phyloP scores from a whole-genome alignment of 768 basidiomycete species.

The Leucosporidium yakuticum region DNA sequence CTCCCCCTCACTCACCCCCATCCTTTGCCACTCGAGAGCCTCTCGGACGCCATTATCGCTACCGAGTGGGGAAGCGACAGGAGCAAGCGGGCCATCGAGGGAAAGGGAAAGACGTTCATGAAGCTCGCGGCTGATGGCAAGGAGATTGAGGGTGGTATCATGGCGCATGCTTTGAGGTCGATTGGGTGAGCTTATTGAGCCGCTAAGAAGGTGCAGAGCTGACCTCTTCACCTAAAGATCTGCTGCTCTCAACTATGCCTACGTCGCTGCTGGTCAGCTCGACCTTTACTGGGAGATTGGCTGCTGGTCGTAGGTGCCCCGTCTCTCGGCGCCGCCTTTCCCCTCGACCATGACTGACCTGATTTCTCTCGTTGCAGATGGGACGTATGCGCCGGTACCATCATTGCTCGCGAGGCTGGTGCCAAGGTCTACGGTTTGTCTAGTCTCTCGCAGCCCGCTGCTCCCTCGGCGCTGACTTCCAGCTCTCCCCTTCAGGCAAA shows the following conservation, averaged over 20 bases:
- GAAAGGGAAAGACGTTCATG: conserved; percentile 54
- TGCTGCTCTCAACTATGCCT: conserved; percentile 70
- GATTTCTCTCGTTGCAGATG: conserved; percentile 14
- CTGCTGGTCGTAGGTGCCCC: conserved; percentile 52
- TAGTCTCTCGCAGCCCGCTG: neutral
- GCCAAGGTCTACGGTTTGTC: conserved; percentile 54
- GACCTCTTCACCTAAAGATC: conserved; percentile 12
- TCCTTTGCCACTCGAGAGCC: conserved; percentile 57
- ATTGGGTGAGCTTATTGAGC: conserved; percentile 55
- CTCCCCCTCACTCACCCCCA: conserved; percentile 57
- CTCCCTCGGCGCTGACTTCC: neutral
- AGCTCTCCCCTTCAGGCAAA: neutral
- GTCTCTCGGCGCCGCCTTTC: neutral
- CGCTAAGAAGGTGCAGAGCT: neutral
- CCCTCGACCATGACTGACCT: neutral
- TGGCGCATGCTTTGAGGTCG: conserved; percentile 77
- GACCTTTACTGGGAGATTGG: conserved; percentile 65
- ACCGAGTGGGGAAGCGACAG: conserved; percentile 68
- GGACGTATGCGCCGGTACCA: conserved; percentile 63
- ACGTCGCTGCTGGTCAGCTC: conserved; percentile 71
- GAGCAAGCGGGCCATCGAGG: conserved; percentile 40
- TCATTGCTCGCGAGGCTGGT: conserved; percentile 87
- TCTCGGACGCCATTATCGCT: conserved; percentile 66
- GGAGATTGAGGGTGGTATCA: conserved; percentile 64
- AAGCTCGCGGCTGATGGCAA: conserved; percentile 65